A percentile compares a stretch with the other conserved stretches of the same genome.
These are phyloP conservation scores for Teunomyces tritomae DNA, from an alignment of 805 yeast species.

Conservation along the genomic window DNA sequence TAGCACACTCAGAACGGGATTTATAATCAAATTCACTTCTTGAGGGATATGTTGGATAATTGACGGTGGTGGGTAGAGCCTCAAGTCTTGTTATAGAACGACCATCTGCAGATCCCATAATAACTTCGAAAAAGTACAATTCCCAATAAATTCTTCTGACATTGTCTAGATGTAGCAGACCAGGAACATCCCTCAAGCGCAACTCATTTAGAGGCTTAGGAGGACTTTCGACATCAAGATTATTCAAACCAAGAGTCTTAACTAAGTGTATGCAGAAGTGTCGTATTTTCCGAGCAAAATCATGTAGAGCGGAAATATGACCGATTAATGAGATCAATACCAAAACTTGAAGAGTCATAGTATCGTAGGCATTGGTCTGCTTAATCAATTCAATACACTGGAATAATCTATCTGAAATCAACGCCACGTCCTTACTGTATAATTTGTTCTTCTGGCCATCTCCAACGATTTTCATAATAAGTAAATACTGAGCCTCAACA, in stretches of 20 bases:
- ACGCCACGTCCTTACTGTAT: conserved; percentile 11
- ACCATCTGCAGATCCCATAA: conserved; percentile 56
- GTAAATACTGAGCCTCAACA: conserved; percentile 39
- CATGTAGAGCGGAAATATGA: conserved; percentile 53
- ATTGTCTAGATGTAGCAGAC: conserved; percentile 18
- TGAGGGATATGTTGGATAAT: conserved; percentile 39
- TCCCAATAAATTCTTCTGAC: conserved; percentile 54
- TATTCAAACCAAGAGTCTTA: conserved; percentile 35
- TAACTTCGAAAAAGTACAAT: conserved; percentile 48
- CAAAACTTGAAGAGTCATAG: conserved; percentile 43
- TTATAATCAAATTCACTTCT: conserved; percentile 43
- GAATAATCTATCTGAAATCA: conserved; percentile 16
- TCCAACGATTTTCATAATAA: conserved; percentile 47
- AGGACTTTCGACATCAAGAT: conserved; percentile 29
- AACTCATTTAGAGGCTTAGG: conserved; percentile 9
- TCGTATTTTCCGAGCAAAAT: conserved; percentile 41
- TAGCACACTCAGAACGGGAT: conserved; percentile 45
- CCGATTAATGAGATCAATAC: conserved; percentile 41
- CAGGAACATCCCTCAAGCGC: conserved; percentile 13
- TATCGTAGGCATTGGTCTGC: conserved; percentile 26
- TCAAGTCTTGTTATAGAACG: conserved; percentile 37
- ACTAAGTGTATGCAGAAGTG: conserved; percentile 40
- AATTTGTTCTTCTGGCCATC: conserved; percentile 42
- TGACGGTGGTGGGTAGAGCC: conserved; percentile 28
- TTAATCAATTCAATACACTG: conserved; percentile 16